phyloP scores from a whole-genome alignment of 768 basidiomycete genomes.

The Agaricus blazei region DNA sequence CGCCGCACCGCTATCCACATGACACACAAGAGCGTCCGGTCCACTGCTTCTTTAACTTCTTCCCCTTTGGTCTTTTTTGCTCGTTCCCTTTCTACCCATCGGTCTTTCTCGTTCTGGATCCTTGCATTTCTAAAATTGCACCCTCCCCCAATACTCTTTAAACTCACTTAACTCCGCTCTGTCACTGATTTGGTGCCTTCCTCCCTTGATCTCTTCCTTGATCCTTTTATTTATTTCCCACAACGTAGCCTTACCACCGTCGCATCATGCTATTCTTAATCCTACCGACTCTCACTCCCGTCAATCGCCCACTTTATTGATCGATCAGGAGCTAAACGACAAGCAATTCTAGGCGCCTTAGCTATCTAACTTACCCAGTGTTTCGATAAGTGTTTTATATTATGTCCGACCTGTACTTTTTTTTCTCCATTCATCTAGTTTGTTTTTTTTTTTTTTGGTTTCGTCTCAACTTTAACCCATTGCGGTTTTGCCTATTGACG shows the following conservation, averaged over 20 bases:
- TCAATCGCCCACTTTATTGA: neutral
- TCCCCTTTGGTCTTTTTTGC: neutral
- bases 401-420: slow-evolving; percentile 3
- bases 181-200: neutral
- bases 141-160: too few relatives aligned
- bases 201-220: neutral
- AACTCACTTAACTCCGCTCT: neutral
- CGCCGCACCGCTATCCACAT: neutral
- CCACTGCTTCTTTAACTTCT: neutral
- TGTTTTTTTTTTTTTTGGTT: neutral
- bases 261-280: slow-evolving; percentile 1
- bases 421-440: neutral
- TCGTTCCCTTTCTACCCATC: neutral
- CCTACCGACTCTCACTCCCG: neutral
- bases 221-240: slow-evolving; percentile 8
- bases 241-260: slow-evolving; percentile 7
- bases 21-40: neutral
- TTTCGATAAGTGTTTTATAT: slow-evolving; percentile 10
- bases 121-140: neutral
- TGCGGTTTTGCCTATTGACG: neutral
- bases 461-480: neutral
- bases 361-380: slow-evolving; percentile 6
- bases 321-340: neutral
- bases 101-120: neutral
- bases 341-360: slow-evolving; percentile 8